Evolutionary conservation across 2,329 filamentous ascomycete genomes (phyloP).

Genomic region (Rhynchosporium agropyri): DNA sequence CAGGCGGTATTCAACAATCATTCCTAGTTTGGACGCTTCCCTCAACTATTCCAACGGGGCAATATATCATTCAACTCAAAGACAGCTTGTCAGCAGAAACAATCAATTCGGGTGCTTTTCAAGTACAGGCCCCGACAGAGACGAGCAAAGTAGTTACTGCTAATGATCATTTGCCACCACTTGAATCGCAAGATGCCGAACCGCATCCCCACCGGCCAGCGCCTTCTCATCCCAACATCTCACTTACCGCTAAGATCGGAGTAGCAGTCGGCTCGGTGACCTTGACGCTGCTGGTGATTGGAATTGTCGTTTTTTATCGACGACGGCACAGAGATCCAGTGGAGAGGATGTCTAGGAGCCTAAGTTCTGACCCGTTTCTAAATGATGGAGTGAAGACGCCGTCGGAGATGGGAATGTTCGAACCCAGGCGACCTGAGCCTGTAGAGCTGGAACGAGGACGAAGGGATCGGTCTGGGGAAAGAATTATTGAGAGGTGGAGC

Average conservation of each 20-base stretch:
- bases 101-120: constrained; percentile 16
- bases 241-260: constrained; percentile 6
- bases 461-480: constrained; percentile 6
- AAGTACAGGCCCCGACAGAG: constrained; percentile 4
- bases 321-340: neutral
- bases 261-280: constrained; percentile 12
- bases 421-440: neutral
- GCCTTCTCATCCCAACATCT: constrained; percentile 17
- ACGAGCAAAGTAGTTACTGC: neutral
- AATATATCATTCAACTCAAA: constrained; percentile 18
- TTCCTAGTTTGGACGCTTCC: constrained; percentile 20
- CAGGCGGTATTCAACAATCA: constrained; percentile 8
- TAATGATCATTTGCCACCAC: neutral
- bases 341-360: constrained; percentile 3
- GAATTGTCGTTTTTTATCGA: constrained; percentile 1
- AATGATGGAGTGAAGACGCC: constrained; percentile 6
- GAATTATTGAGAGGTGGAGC: neutral
- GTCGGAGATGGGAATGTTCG: neutral
- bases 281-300: constrained; percentile 13
- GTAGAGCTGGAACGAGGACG: constrained; percentile 4
- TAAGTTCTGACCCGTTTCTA: constrained; percentile 9
- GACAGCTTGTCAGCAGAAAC: constrained; percentile 7
- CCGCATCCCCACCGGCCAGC: neutral
- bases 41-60: neutral
- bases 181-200: neutral